Base-by-base conservation (phyloP, 768 basidiomycete species). In the Imleria badia region DNA sequence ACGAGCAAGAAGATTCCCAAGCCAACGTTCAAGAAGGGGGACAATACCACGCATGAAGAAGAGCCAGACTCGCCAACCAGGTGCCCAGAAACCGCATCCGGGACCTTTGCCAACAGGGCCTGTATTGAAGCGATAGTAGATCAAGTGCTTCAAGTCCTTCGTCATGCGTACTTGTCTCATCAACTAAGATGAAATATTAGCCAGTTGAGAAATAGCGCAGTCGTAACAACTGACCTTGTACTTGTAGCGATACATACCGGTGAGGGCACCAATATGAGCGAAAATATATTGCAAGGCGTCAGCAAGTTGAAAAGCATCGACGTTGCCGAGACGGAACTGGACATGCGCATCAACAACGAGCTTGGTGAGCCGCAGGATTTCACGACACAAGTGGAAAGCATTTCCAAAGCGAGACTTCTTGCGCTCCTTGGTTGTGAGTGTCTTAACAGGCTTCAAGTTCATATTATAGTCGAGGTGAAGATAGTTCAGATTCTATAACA, bases 401-500 rank as follows among this genome's bases (percentile, higher is more conserved):
- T 99, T 99, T 79, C 97, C 97, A 73, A 99, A 99, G 60, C 97
- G 91, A 33, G 97, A 98, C 78, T 98, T 98, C 76, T 99, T 99
- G 48, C 97, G 90, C 75, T 99, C 97, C 73, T 99, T 99, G 17
- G 97, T 99, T 11, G 97, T 99, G 41, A 99, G 76, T 2, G 97
- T 99, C 80, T 92, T 92, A 57, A 92, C 91, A 14, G 95, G 95
- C 77, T 99, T 98, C 78, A 99, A 72, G 73, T 98, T 98, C 91
- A 98, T 89, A 77, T 97, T 97, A 74, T 98, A 98, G 68, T 98
- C 96, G 40, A 97, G 78, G 68, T 97, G 96, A 23, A 97, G 81
- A 68, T 97, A 95, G 70, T 93, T 94, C 74, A 91, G 69, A 67
- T 94, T 94, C 90, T 91, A 64, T 1, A 31, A 47, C 30, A 34